Evolutionary conservation across 2,329 filamentous ascomycete species (phyloP).

Genomic region (Mycogone perniciosa): DNA sequence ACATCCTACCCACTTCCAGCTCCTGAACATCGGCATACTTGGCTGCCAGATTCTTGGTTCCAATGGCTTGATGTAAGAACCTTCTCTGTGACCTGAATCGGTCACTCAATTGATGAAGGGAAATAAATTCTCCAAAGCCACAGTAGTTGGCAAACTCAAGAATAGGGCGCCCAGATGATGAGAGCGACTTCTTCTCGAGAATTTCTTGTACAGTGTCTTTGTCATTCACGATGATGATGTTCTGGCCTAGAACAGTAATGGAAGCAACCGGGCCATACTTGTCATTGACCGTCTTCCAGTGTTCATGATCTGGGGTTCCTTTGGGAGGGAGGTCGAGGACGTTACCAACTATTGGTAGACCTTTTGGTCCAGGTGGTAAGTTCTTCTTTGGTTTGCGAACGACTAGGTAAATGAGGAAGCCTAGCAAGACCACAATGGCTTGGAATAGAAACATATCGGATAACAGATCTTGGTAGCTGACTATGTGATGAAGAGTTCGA

Average conservation of each 20-base stretch:
- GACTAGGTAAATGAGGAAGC: not conserved
- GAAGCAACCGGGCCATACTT: slow-evolving; percentile 22
- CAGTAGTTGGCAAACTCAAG: not conserved
- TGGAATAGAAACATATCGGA: not conserved
- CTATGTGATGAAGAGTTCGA: too few species aligned
- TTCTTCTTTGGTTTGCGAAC: slow-evolving; percentile 3
- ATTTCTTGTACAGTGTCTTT: slow-evolving; percentile 28
- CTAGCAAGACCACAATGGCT: not conserved
- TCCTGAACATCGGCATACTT: not conserved
- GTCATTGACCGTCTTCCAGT: slow-evolving; percentile 29
- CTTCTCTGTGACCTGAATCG: slow-evolving; percentile 1
- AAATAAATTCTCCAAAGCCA: not conserved
- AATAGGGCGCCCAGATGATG: slow-evolving; percentile 14
- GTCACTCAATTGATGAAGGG: not conserved
- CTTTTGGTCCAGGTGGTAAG: slow-evolving; percentile 22
- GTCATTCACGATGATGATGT: slow-evolving; percentile 34
- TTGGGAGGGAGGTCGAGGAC: slow-evolving; percentile 35
- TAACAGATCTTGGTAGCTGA: too few species aligned
- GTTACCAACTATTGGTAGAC: slow-evolving; percentile 39
- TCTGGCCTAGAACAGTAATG: slow-evolving; percentile 21
- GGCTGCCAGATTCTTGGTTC: not conserved
- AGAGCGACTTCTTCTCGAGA: slow-evolving; percentile 29
- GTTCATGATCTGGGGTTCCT: slow-evolving; percentile 22
- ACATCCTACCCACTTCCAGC: not conserved
- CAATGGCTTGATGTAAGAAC: slow-evolving; percentile 1